Conservation (phyloP, 148 eudicot species). For the Vaccinium corymbosum region DNA sequence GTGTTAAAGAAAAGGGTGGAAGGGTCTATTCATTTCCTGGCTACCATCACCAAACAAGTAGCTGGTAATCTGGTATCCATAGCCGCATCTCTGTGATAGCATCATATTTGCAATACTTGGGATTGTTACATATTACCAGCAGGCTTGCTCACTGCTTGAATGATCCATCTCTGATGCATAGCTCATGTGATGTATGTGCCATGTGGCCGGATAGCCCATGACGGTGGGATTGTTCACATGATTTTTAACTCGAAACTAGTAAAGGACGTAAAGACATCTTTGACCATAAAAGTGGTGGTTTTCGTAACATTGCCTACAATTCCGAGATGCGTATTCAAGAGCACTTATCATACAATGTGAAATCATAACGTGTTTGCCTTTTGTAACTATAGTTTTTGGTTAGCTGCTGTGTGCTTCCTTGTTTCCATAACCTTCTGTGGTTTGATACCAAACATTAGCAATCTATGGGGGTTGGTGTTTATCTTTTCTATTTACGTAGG, state of each 20-base stretch:
- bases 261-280: neutral
- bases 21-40: neutral
- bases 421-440: neutral
- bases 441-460: neutral
- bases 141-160: neutral
- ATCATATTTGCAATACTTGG: neutral
- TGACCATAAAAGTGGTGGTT: neutral
- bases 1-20: neutral
- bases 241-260: neutral
- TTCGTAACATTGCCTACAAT: neutral
- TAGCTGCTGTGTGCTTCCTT: neutral
- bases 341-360: neutral
- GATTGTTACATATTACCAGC: neutral
- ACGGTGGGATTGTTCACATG: neutral
- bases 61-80: neutral
- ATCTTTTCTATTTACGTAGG: conserved; percentile 36
- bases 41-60: neutral
- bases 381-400: neutral
- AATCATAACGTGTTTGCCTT: neutral
- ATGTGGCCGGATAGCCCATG: neutral
- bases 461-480: neutral
- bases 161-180: neutral
- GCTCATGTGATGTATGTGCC: neutral
- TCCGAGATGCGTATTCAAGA: neutral
- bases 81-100: neutral